These are phyloP conservation scores for Galerina sulciceps DNA, from an alignment of 768 basidiomycete species.

Conservation along the genomic window DNA sequence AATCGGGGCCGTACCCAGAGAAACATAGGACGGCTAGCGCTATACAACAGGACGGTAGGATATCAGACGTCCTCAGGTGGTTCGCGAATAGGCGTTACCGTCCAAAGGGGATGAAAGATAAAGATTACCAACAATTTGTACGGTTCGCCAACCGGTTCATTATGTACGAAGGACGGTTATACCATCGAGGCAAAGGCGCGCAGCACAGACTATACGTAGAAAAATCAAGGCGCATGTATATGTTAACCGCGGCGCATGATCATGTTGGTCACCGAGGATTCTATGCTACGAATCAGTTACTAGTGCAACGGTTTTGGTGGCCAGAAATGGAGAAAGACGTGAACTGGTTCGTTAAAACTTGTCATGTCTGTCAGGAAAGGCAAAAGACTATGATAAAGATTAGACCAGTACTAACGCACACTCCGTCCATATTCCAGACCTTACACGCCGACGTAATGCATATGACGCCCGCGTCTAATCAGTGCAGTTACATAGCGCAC, in stretches of 20 bases:
- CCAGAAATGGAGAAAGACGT: conserved; percentile 35
- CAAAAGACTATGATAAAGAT: conserved; percentile 23
- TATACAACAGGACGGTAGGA: background rate
- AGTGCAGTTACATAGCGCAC: conserved; percentile 37
- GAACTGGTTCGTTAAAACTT: conserved; percentile 33
- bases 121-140: background rate
- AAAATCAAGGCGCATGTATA: conserved; percentile 1
- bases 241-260: conserved; percentile 25
- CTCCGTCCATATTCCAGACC: conserved; percentile 25
- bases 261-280: conserved; percentile 26
- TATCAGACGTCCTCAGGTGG: background rate
- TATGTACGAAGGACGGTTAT: background rate
- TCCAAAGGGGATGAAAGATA: background rate
- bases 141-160: background rate
- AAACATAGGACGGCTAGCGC: background rate
- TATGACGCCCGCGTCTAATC: conserved; percentile 31
- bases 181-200: background rate
- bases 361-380: conserved; percentile 35
- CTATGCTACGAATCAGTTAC: conserved; percentile 15
- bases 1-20: background rate
- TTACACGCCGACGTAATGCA: conserved; percentile 43
- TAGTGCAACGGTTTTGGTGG: conserved; percentile 35
- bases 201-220: conserved; percentile 28
- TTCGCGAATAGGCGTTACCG: background rate
- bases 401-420: conserved; percentile 28